Conservation (phyloP, 2,329 filamentous ascomycete genomes). For the Paecilomyces sp. region DNA sequence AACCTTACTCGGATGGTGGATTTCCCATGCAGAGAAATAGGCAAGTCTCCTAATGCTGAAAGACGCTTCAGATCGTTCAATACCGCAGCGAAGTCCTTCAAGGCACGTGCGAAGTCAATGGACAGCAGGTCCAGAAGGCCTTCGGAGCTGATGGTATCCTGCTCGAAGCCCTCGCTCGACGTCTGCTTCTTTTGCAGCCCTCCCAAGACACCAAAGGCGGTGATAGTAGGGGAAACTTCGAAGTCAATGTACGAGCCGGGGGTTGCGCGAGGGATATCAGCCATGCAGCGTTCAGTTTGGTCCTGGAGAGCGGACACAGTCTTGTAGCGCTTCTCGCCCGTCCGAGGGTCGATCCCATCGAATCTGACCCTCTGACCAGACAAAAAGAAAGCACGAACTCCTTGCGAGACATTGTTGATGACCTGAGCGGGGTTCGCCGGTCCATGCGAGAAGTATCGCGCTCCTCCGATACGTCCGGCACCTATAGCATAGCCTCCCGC, state of each 20-base stretch:
- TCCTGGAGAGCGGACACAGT: conserved; percentile 68
- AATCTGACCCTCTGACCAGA: conserved; percentile 84
- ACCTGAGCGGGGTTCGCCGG: conserved; percentile 83
- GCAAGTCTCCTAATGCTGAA: conserved; percentile 71
- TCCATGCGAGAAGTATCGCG: conserved; percentile 83
- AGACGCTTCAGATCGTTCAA: conserved; percentile 76
- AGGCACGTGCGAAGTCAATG: conserved; percentile 76
- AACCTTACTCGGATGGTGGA: conserved; percentile 74
- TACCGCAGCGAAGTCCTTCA: conserved; percentile 74
- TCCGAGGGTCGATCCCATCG: conserved; percentile 61
- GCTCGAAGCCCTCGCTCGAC: conserved; percentile 25
- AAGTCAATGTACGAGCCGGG: conserved; percentile 87
- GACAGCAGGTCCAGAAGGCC: conserved; percentile 80
- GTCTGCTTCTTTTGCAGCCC: conserved; percentile 25
- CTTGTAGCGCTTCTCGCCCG: conserved; percentile 73
- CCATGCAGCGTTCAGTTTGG: conserved; percentile 62
- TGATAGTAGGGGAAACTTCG: conserved; percentile 78
- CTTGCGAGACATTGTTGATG: conserved; percentile 89
- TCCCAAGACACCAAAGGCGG: conserved; percentile 67
- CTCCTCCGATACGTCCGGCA: conserved; percentile 61
- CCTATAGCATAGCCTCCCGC: conserved; percentile 82
- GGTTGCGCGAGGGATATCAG: conserved; percentile 41
- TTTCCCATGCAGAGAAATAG: conserved; percentile 63
- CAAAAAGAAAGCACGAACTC: conserved; percentile 85
- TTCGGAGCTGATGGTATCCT: conserved; percentile 66